Evolutionary conservation across 2,329 filamentous ascomycete genomes (phyloP), one percentile per base, ranked within the genome.

Genomic region (Claviceps citrina): DNA sequence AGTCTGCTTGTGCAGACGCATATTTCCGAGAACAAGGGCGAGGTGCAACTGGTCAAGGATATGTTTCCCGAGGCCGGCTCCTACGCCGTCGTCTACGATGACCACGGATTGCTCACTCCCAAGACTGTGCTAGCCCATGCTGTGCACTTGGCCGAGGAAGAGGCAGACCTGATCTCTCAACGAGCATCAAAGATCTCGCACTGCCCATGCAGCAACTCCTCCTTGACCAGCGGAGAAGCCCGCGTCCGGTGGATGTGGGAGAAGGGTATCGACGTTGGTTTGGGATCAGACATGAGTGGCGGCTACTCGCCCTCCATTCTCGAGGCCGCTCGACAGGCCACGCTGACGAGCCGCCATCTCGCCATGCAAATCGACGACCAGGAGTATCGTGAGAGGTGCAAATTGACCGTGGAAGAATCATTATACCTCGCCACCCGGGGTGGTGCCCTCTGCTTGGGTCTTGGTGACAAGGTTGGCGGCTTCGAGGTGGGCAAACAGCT

Each of bases 281-380:
- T 98, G 0, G 91, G 91, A 0, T 96, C 89, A 0, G 91, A 98
- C 57, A 77, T 96, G 43, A 83, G 76, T 50, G 91, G 89, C 3
- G 91, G 91, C 0, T 95, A 89, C 56, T 83, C 77, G 41, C 71
- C 84, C 0, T 84, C 76, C 44, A 73, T 96, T 8, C 70, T 96
- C 0, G 83, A 91, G 48, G 78, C 84, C n/a, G 84, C 79, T 32
- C 65, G 87, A 12, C 83, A 91, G 53, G 85, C 89, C 0, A 72
- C 77, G 38, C 70, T 94, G 45, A 84, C 89, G 1, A 84, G 78
- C 47, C 66, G 87, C 24, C 76, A 81, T 65, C 63, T 82, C 35
- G 71, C 79, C 19, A 73, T 84, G 67, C 56, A 60, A 10, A 44
- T 56, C 7, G 41, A 44, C 0, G 58, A 59, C 8, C 53, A 50